Conservation (phyloP, 2,329 filamentous ascomycete species). For the Arthrobotrys musiformis region DNA sequence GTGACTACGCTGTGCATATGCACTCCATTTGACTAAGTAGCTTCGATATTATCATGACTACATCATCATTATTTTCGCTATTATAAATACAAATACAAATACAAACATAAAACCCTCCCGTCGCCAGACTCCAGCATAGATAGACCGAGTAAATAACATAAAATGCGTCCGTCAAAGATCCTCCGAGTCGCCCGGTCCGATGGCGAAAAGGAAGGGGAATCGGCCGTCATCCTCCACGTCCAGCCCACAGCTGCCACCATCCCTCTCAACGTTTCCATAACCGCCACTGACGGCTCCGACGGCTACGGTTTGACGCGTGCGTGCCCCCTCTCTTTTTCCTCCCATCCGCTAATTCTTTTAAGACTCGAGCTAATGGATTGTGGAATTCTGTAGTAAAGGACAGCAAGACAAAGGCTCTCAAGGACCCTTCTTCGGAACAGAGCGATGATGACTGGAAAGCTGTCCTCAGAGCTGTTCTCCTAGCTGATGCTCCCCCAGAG, state of each 20-base stretch:
- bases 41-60: too few species aligned
- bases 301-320: constrained; percentile 45
- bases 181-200: constrained; percentile 45
- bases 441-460: constrained; percentile 54
- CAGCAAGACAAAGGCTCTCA: constrained; percentile 43
- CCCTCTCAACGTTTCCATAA: constrained; percentile 41
- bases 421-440: constrained; percentile 44
- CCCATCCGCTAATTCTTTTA: not conserved
- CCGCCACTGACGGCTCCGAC: constrained; percentile 49
- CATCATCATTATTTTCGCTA: too few species aligned
- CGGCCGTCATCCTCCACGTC: constrained; percentile 45
- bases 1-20: too few species aligned
- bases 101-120: too few species aligned
- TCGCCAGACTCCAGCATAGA: too few species aligned
- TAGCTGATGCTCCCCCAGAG: constrained; percentile 35
- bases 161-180: constrained; percentile 45
- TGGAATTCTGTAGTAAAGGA: constrained; percentile 40
- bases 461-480: constrained; percentile 43
- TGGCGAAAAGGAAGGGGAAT: constrained; percentile 29
- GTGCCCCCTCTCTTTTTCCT: not conserved
- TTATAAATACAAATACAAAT: too few species aligned
- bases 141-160: not conserved
- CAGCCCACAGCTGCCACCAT: constrained; percentile 52
- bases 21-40: too few species aligned
- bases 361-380: not conserved